Base-by-base conservation (phyloP, 805 yeast species). In the Priceomyces haplophilus region DNA sequence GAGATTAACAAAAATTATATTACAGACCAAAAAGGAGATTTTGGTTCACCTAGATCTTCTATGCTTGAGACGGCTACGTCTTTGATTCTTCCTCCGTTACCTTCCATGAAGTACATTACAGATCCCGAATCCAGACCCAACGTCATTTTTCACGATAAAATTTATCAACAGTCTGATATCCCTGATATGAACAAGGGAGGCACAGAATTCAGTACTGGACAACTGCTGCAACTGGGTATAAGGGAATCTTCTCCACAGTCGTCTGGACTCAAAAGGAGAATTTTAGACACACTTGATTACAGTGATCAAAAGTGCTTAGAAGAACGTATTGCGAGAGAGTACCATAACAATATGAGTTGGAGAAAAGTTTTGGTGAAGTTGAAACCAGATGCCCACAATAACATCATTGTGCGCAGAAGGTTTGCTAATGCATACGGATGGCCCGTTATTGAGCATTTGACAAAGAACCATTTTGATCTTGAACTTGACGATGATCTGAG, bases 361-460 rank as follows among this genome's bases (percentile, higher is more conserved):
- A 69, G 97, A 34, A 91, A 91, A 62, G 96, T 93, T 2, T 65
- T 93, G 20, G 96, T 90, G 1, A 80, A 80, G 34, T 65, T 93
- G 49, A 78, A 81, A 49, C 97, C 97, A 0, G 99, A 91, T 61
- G 97, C 99, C 0, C 99, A 91, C 58, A 91, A 91, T 55, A 91
- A 89, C 55, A 89, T 93, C 21, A 74, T 88, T 20, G 98, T 91
- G 1, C 71, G 99, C 48, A 73, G 99, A 51, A 67, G 87, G 47
- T 93, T 87, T 69, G 83, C 95, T 4, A 91, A 91, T 64, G 93
- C 97, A 0, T 90, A 84, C 64, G 99, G 99, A 1, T 88, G 97
- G 93, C 88, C 86, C 1, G 96, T 88, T 0, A 73, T 91, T n/a
- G 84, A 83, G 34, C 96, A 91, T 61, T 54, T 90, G 50, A 86